Evolutionary conservation across 148 eudicot genomes (phyloP), one percentile per base, ranked within the genome.

Genomic region (Chenopodium suecicum): DNA sequence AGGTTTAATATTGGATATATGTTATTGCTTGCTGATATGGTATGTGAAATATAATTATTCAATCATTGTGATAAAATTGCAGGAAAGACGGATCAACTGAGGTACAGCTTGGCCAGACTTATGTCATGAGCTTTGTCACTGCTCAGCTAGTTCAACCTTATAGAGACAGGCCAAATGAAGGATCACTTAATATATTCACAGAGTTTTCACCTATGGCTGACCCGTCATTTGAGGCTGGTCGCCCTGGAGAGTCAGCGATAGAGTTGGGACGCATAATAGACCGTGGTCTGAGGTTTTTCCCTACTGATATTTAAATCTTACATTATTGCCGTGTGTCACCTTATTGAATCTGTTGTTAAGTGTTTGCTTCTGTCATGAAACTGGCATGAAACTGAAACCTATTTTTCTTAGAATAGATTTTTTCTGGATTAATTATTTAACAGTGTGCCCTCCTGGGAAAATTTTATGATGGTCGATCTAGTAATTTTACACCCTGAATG

Each of bases 171-270:
- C 90, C 94, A 25, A 96, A 92, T 81, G 99, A 96, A 91, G 99
- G 99, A 76, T 85, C 89, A 58, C 94, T 96, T 77, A 56, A 90
- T 44, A 89, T 96, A 27, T 94, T 70, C 66, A 91, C 97, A 1
- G 98, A 96, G 85, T 94, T 96, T 78, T 96, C 99, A 74, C 98
- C 98, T 13, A 92, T 94, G 99, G 98, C 99, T 58, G 99, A 96
- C 87, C 94, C 93, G 68, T 88, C 93, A 50, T 96, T 91, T 90
- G 99, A 96, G 84, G 88, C 86, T 62, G 99, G 97, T 50, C 94
- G 92, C 79, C 97, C 94, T 71, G 96, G 92, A 79, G 98, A 94
- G 79, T 84, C 87, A 80, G 90, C 98, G 52, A 91, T 96, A 20
- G 99, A 96, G 81, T 86, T 96, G 82, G 98, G 97, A 32, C 98